phyloP scores from a whole-genome alignment of 139 green algal species.

The Chlorella sp. region DNA sequence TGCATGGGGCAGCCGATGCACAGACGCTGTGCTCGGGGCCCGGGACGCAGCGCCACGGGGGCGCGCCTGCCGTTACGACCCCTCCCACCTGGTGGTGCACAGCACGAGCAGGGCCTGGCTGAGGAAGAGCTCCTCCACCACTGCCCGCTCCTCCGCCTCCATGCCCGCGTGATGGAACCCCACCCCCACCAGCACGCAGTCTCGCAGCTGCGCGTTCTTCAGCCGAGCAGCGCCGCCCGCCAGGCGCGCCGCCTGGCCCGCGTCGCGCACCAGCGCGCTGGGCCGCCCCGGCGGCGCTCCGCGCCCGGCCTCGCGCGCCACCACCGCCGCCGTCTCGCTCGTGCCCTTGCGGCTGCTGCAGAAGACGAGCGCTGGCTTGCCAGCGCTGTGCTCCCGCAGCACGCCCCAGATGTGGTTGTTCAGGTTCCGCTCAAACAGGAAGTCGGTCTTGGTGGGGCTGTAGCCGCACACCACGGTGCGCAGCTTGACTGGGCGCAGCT shows the following conservation, averaged over 20 bases:
- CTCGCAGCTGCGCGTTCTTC: slow-evolving; percentile 48
- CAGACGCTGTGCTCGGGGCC: too few relatives aligned
- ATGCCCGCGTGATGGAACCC: slow-evolving; percentile 87
- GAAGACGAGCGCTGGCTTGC: slow-evolving; percentile 90
- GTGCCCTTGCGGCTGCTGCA: slow-evolving; percentile 87
- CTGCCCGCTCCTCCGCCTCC: slow-evolving; percentile 61
- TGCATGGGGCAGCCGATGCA: too few relatives aligned
- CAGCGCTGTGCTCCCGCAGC: slow-evolving; percentile 67
- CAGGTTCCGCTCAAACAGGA: slow-evolving; percentile 82
- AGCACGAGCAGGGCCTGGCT: slow-evolving; percentile 67
- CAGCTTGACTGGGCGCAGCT: slow-evolving; percentile 87
- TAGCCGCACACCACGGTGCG: slow-evolving; percentile 80
- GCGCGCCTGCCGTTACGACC: too few relatives aligned
- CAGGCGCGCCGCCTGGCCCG: slow-evolving; percentile 49
- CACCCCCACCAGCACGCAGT: slow-evolving; percentile 55
- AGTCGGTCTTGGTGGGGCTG: slow-evolving; percentile 66
- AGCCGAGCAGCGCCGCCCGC: slow-evolving; percentile 14
- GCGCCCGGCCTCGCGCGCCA: slow-evolving; percentile 48
- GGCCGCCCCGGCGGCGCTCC: slow-evolving; percentile 1
- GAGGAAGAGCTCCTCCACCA: slow-evolving; percentile 84
- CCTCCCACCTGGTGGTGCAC: slow-evolving; percentile 89
- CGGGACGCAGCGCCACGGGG: too few relatives aligned
- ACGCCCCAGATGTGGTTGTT: slow-evolving; percentile 73
- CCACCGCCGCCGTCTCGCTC: slow-evolving; percentile 61
- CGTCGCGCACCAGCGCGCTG: slow-evolving; percentile 45